Conservation (phyloP, 2,329 filamentous ascomycete species). For the Neophaeococcomyces aloes region DNA sequence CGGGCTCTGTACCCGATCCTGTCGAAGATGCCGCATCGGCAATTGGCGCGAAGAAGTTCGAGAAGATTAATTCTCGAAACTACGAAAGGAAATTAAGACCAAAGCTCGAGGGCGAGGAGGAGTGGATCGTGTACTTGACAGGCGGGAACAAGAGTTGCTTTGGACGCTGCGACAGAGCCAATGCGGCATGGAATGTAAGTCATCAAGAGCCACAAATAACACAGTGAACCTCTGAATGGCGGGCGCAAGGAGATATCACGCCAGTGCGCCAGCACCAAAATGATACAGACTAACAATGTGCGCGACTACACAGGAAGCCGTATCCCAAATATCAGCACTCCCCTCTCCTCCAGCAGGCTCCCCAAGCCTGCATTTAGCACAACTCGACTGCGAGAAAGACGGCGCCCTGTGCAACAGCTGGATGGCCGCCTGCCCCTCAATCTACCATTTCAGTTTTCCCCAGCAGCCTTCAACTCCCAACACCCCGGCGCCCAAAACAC, state of each 20-base stretch:
- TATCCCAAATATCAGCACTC: constrained; percentile 34
- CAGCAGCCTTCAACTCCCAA: constrained; percentile 34
- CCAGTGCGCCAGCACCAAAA: neutral
- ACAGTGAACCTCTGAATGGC: no score
- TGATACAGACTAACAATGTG: no score
- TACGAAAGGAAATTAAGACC: constrained; percentile 44
- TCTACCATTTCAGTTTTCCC: constrained; percentile 50
- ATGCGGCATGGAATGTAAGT: constrained; percentile 43
- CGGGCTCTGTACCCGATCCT: constrained; percentile 25
- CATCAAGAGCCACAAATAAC: no score
- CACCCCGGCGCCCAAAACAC: constrained; percentile 43
- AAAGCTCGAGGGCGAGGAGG: constrained; percentile 35
- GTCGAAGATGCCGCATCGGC: constrained; percentile 36
- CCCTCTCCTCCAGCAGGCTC: constrained; percentile 31
- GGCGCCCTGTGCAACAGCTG: constrained; percentile 51
- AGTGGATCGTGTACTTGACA: constrained; percentile 50
- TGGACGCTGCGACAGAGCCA: constrained; percentile 45
- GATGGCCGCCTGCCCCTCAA: constrained; percentile 45
- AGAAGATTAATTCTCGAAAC: constrained; percentile 45
- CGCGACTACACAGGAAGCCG: no score
- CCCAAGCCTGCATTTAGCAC: constrained; percentile 46
- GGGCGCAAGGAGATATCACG: neutral
- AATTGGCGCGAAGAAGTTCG: constrained; percentile 41
- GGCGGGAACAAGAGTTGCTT: constrained; percentile 57
- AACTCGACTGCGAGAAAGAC: constrained; percentile 50